Percentiles rank a stretch among this genome's conserved stretches.
Evolutionary conservation across 148 eudicot genomes (phyloP).

Genomic region (Bassia scoparia): DNA sequence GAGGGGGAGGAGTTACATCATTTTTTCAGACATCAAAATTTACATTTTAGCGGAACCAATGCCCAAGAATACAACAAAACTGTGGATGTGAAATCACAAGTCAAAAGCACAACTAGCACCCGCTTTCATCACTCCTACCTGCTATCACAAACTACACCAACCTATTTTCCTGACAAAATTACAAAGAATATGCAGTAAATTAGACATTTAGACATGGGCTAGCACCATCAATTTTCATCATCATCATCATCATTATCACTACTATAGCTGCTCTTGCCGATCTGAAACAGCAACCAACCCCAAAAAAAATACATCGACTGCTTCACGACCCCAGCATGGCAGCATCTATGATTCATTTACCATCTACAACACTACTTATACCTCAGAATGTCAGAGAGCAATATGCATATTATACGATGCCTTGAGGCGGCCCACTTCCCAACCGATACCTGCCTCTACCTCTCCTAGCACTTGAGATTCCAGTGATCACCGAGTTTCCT

Average conservation of each 20-base stretch:
- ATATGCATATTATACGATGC: not conserved
- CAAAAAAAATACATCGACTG: conserved; percentile 10
- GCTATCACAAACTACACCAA: conserved; percentile 15
- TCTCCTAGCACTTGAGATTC: conserved; percentile 49
- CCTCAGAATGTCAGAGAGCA: too few species aligned
- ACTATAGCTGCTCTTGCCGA: conserved; percentile 6
- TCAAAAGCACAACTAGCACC: conserved; percentile 14
- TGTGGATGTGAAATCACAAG: conserved; percentile 14
- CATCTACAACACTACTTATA: conserved; percentile 3
- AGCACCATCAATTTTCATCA: not conserved
- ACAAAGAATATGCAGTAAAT: not conserved
- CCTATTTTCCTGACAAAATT: conserved; percentile 12
- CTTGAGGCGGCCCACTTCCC: conserved; percentile 18
- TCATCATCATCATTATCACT: not conserved
- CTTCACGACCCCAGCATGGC: not conserved
- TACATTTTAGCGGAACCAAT: conserved; percentile 18
- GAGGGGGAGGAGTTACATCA: not conserved
- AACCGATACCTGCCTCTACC: conserved; percentile 51
- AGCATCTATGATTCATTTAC: not conserved
- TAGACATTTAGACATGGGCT: conserved; percentile 6
- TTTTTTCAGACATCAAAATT: conserved; percentile 19
- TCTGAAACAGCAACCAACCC: conserved; percentile 20
- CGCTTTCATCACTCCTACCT: conserved; percentile 5
- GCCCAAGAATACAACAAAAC: conserved; percentile 26
- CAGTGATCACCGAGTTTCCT: conserved; percentile 44